These are phyloP conservation scores for Emericellopsis atlantica DNA, from an alignment of 2,329 filamentous ascomycete species.

Conservation along the genomic window DNA sequence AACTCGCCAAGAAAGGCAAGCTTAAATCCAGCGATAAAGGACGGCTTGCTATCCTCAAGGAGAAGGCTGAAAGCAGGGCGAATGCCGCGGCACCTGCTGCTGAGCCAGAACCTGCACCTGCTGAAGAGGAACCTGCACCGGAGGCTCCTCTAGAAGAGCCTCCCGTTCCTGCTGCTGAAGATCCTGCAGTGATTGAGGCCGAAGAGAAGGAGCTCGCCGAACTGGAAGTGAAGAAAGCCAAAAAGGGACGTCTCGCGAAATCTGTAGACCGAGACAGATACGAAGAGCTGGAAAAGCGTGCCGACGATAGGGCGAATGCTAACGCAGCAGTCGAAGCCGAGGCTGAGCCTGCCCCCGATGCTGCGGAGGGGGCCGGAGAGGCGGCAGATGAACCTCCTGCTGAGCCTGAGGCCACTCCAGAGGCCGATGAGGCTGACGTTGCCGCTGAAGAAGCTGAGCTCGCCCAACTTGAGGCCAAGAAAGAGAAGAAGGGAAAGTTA, in stretches of 20 bases:
- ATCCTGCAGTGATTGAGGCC: conserved; percentile 12
- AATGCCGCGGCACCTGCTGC: conserved; percentile 7
- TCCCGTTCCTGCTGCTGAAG: conserved; percentile 11
- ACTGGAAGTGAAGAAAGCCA: conserved; percentile 13
- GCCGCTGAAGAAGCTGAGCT: conserved; percentile 10
- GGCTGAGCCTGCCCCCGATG: conserved; percentile 13
- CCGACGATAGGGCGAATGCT: conserved; percentile 17
- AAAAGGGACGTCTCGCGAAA: conserved; percentile 20
- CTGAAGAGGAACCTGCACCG: conserved; percentile 12
- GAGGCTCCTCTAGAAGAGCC: conserved; percentile 12
- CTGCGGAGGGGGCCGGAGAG: conserved; percentile 9
- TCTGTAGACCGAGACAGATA: conserved; percentile 6
- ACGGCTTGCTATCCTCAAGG: conserved; percentile 12
- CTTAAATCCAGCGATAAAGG: conserved; percentile 10
- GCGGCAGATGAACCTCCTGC: conserved; percentile 12
- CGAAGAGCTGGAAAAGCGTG: conserved; percentile 12
- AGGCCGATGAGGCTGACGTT: conserved; percentile 13
- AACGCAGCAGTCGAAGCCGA: conserved; percentile 10
- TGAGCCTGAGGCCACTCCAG: conserved; percentile 9
- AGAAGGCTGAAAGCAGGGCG: conserved; percentile 8
- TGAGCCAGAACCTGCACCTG: conserved; percentile 11
- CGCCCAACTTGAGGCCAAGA: conserved; percentile 14
- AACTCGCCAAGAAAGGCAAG: conserved; percentile 14
- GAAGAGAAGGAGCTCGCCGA: conserved; percentile 15
- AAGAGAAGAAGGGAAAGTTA: conserved; percentile 12